Percentiles rank a stretch among this genome's conserved stretches.
These are phyloP conservation scores for Moricandia arvensis DNA, from an alignment of 345 rosid genomes.

Conservation along the genomic window DNA sequence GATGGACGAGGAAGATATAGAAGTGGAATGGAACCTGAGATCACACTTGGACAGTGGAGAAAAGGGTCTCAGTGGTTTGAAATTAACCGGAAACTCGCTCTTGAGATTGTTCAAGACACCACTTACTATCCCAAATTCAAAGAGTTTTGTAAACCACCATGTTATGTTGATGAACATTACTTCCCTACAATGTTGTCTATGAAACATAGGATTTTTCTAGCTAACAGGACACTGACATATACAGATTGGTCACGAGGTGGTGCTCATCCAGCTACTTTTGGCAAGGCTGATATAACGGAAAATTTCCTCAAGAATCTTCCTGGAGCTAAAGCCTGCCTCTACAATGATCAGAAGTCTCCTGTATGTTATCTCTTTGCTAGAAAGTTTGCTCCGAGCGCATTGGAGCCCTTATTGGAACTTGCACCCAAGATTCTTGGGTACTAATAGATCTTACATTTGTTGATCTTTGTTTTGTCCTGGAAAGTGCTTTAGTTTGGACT, in stretches of 20 bases:
- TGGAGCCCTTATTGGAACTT: constrained; percentile 57
- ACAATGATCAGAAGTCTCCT: constrained; percentile 45
- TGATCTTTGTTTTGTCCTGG: background rate
- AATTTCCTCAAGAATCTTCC: constrained; percentile 55
- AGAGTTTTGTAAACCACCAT: constrained; percentile 64
- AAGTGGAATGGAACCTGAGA: constrained; percentile 60
- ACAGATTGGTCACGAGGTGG: constrained; percentile 95
- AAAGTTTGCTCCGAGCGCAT: constrained; percentile 54
- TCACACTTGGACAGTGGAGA: constrained; percentile 75
- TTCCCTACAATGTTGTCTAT: constrained; percentile 86
- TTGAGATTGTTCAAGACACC: constrained; percentile 57
- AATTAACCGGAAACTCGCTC: constrained; percentile 62
- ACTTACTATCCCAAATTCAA: constrained; percentile 74
- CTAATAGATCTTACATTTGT: background rate
- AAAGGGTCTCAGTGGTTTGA: constrained; percentile 98
- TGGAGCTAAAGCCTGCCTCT: constrained; percentile 47
- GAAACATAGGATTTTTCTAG: constrained; percentile 54
- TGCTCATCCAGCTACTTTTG: constrained; percentile 85
- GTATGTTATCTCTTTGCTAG: constrained; percentile 55
- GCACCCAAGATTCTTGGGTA: constrained; percentile 43
- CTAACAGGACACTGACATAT: constrained; percentile 75
- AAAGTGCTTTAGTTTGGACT: background rate
- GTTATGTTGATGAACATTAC: constrained; percentile 92
- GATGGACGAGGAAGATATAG: constrained; percentile 80
- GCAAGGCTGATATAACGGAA: constrained; percentile 54